Percentiles rank a stretch among this genome's conserved stretches.
phyloP scores from a whole-genome alignment of 1,139 yeast genomes.

The Ogataea hybrid region DNA sequence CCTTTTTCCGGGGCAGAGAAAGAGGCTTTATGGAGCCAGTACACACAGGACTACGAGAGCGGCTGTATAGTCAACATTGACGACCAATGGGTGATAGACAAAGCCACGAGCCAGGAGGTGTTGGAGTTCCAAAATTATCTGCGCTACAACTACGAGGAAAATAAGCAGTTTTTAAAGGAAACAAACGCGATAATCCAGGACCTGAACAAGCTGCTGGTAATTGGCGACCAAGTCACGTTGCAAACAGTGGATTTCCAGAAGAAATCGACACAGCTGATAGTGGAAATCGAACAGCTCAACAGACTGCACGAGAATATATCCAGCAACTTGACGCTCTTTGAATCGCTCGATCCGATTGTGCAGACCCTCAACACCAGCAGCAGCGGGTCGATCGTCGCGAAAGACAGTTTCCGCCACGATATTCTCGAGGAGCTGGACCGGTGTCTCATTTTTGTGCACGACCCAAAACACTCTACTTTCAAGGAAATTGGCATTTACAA shows the following conservation, averaged over 20 bases:
- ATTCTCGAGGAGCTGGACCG: conserved; percentile 61
- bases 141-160: conserved; percentile 31
- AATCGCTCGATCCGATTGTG: conserved; percentile 67
- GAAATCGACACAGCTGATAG: conserved; percentile 53
- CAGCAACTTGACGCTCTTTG: conserved; percentile 57
- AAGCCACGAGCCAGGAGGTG: conserved; percentile 35
- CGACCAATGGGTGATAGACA: conserved; percentile 37
- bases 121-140: conserved; percentile 44
- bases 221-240: conserved; percentile 53
- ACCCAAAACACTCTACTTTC: conserved; percentile 45
- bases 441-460: conserved; percentile 49
- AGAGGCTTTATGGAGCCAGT: conserved; percentile 34
- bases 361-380: conserved; percentile 63
- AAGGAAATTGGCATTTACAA: conserved; percentile 71
- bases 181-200: conserved; percentile 41
- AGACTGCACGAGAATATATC: conserved; percentile 49
- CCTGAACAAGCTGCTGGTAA: conserved; percentile 44
- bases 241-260: conserved; percentile 66
- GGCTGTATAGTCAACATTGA: conserved; percentile 38
- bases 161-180: conserved; percentile 38
- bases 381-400: conserved; percentile 60
- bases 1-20: conserved; percentile 43
- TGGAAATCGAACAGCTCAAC: conserved; percentile 47
- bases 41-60: conserved; percentile 39
- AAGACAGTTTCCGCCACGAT: conserved; percentile 47